Base-by-base conservation (phyloP, 2,329 filamentous ascomycete species). In the Neofusicoccum ribis region DNA sequence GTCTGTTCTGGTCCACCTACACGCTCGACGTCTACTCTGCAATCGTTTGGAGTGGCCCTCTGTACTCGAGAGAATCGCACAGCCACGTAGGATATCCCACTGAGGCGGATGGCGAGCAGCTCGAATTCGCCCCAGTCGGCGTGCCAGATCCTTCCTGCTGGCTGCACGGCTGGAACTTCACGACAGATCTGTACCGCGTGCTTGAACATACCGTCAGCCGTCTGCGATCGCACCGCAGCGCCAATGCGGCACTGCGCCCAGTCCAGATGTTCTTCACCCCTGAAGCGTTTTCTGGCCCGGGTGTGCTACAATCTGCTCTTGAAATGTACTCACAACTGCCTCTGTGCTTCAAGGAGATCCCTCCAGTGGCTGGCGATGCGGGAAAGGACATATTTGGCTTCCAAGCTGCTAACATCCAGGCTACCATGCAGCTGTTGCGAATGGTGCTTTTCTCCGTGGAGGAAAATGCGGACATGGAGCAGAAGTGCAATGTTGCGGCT, bases 101-200 rank as follows among this genome's bases (percentile, higher is more conserved):
- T 17, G 83, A 83, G 66, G 62, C 79, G 6, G 78, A 83, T 52
- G 83, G 85, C 67, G 81, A 83, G 36, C 74, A 79, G 50, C 78
- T 84, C 23, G 59, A 46, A 8, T 50, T 47, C 34, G 73, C 73
- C 5, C 46, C 54, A 14, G 7, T 20, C 3, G 63, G 52, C 36
- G 67, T 72, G 8, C 67, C 69, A 17, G 72, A 63, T 37, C 60
- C 69, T 14, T 65, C 65, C 12, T 77, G 76, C 65, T 87, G 85
- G 85, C 73, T 87, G 7, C 78, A 79, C 47, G 85, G 85, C 17
- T 86, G 83, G 83, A 87, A 86, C 71, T 86, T 85, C 65, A 83
- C 81, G 6, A 85, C 83, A 0, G 84, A 86, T 69, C 73, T 87
- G 0, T 87, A 86, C 69, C 81, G 84, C 5, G 78, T 86, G 8